A percentile compares a stretch with the other conserved stretches of the same genome.
Conservation (phyloP, 2,329 filamentous ascomycete genomes). For the Arthrobotrys musiformis region DNA sequence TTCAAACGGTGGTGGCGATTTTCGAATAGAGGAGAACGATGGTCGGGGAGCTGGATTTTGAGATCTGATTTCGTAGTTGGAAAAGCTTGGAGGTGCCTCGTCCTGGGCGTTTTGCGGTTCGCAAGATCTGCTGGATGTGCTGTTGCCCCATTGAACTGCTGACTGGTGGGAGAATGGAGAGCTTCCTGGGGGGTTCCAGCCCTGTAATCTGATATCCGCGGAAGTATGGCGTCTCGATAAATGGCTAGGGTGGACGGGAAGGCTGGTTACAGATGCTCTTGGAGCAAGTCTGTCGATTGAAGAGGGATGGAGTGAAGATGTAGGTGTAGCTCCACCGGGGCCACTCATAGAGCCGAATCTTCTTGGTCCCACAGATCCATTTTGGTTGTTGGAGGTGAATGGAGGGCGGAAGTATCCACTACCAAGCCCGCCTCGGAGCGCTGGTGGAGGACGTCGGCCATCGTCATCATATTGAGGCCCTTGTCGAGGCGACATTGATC, state of each 20-base stretch:
- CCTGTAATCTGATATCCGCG: constrained; percentile 91
- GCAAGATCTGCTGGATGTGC: constrained; percentile 69
- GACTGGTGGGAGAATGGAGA: constrained; percentile 70
- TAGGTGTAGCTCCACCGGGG: constrained; percentile 71
- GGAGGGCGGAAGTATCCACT: constrained; percentile 71
- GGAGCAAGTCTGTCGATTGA: constrained; percentile 74
- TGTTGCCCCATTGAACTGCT: constrained; percentile 73
- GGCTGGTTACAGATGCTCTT: constrained; percentile 65
- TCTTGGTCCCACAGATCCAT: constrained; percentile 65
- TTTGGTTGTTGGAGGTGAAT: constrained; percentile 32
- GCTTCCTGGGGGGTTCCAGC: constrained; percentile 71
- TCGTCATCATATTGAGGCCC: constrained; percentile 78
- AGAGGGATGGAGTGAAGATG: constrained; percentile 78
- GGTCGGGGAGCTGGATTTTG: constrained; percentile 51
- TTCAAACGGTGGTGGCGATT: constrained; percentile 59
- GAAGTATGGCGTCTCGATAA: constrained; percentile 76
- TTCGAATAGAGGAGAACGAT: constrained; percentile 57
- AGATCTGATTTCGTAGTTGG: constrained; percentile 70
- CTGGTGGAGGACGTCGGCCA: constrained; percentile 75
- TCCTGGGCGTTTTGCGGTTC: constrained; percentile 67
- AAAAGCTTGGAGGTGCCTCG: constrained; percentile 71
- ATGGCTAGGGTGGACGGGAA: constrained; percentile 59
- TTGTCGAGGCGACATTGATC: constrained; percentile 87
- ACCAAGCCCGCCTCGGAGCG: constrained; percentile 69
- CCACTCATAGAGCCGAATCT: constrained; percentile 85